Percentiles rank a stretch among this genome's conserved stretches.
Evolutionary conservation across 2,329 filamentous ascomycete genomes (phyloP).

Genomic region (Aureobasidium sp.): DNA sequence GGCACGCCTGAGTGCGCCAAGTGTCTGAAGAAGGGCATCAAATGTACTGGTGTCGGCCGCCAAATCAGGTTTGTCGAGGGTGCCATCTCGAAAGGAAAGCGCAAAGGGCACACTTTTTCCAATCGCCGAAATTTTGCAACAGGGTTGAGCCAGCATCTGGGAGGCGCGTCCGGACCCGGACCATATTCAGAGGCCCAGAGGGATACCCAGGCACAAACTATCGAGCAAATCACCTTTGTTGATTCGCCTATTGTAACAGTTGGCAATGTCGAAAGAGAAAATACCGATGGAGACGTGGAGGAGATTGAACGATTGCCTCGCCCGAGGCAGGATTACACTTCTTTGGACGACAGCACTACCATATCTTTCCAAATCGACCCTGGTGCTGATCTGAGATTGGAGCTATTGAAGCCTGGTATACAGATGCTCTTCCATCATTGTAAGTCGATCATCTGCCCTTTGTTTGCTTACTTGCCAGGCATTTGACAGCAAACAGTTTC

Average conservation of each 20-base stretch:
- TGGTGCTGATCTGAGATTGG: background rate
- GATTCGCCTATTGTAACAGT: background rate
- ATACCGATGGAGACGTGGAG: background rate
- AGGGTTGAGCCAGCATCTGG: background rate
- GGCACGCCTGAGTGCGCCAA: slow-evolving; percentile 35
- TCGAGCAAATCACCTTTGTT: background rate
- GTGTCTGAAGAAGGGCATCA: slow-evolving; percentile 33
- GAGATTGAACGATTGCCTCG: background rate
- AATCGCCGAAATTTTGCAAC: background rate
- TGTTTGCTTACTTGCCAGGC: background rate
- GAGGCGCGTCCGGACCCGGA: background rate
- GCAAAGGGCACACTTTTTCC: slow-evolving; percentile 21
- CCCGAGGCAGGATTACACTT: background rate
- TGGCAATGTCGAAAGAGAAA: background rate
- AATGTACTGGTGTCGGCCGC: slow-evolving; percentile 34
- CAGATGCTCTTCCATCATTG: slow-evolving; percentile 8
- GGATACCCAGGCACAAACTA: background rate
- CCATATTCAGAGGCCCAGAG: too few relatives aligned
- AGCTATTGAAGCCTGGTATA: slow-evolving; percentile 8
- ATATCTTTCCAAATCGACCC: background rate
- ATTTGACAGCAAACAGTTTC: slow-evolving; percentile 23
- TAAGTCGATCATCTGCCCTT: background rate
- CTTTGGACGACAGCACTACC: background rate
- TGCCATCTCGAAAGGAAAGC: slow-evolving; percentile 22
- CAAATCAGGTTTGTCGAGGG: slow-evolving; percentile 33